phyloP scores from a whole-genome alignment of 371 early-diverging fungal genomes.

The Mucor plumbeus region DNA sequence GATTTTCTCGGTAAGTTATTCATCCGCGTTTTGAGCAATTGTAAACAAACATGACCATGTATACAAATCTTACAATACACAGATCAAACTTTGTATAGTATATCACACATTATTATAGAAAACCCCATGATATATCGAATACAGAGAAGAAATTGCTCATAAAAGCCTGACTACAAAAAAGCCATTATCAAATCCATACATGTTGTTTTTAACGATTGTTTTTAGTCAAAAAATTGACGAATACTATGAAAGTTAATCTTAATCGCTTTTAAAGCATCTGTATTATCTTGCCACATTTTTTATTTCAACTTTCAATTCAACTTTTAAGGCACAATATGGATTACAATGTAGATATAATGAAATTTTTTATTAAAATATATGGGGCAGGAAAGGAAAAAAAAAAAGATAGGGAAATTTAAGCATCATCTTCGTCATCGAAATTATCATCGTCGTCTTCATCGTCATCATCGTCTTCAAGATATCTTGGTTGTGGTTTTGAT shows the following conservation, averaged over 20 bases:
- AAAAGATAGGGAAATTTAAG: neutral
- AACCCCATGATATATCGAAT: no score
- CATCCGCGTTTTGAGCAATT: neutral
- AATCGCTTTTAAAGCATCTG: neutral
- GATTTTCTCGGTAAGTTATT: conserved; percentile 10
- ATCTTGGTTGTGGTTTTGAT: conserved; percentile 5
- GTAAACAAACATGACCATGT: neutral
- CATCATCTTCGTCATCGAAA: conserved; percentile 16
- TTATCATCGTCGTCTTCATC: conserved; percentile 16
- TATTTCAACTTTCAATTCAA: neutral
- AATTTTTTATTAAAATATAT: conserved; percentile 5
- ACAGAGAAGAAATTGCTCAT: no score
- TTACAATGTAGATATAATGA: neutral
- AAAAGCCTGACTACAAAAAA: no score
- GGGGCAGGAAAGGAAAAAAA: neutral
- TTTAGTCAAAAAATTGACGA: no score
- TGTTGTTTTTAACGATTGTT: no score
- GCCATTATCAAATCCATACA: no score
- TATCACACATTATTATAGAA: neutral
- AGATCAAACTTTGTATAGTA: neutral
- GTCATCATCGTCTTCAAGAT: conserved; percentile 14
- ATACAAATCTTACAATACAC: neutral
- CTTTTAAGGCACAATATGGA: neutral
- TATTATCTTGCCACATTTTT: neutral
- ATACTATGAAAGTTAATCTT: neutral